Evolutionary conservation across 2,329 filamentous ascomycete genomes (phyloP).

Genomic region (Fusarium virguliforme): DNA sequence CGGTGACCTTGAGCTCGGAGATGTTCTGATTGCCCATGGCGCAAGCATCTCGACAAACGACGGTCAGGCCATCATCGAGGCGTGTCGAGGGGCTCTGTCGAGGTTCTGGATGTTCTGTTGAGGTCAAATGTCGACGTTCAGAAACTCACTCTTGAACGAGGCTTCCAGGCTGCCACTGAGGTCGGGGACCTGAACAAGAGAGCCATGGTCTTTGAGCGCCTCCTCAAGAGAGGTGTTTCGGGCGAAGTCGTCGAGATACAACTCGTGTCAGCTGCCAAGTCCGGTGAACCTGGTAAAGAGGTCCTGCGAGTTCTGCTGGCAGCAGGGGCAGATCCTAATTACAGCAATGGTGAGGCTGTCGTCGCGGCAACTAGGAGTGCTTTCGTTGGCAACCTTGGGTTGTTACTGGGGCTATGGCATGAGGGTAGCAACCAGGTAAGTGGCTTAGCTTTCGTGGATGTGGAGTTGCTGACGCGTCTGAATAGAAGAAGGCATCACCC

Average conservation of each 20-base stretch:
- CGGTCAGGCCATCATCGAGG: constrained; percentile 70
- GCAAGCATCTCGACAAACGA: constrained; percentile 67
- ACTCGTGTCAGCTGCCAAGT: constrained; percentile 68
- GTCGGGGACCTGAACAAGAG: constrained; percentile 66
- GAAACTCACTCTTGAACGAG: constrained; percentile 63
- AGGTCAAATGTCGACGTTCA: constrained; percentile 59
- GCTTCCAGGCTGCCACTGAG: constrained; percentile 71
- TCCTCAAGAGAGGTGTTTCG: constrained; percentile 66
- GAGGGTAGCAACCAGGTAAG: constrained; percentile 61
- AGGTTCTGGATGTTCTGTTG: constrained; percentile 68
- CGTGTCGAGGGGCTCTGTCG: constrained; percentile 67
- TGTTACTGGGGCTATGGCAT: constrained; percentile 66
- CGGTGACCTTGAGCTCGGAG: constrained; percentile 67
- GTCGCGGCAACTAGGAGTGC: constrained; percentile 69
- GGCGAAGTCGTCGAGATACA: constrained; percentile 69
- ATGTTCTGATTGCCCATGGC: constrained; percentile 67
- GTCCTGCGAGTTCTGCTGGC: constrained; percentile 67
- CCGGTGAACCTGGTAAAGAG: constrained; percentile 64
- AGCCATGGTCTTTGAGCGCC: constrained; percentile 65
- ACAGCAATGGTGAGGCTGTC: constrained; percentile 69
- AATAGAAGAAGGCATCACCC: constrained; percentile 63
- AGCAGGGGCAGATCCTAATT: constrained; percentile 70
- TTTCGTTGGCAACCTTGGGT: constrained; percentile 65
- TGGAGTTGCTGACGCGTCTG: constrained; percentile 34
- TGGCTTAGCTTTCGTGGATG: constrained; percentile 14